Percentiles rank a stretch among this genome's conserved stretches.
Conservation (phyloP, 352 stramenopile genomes). For the Phytophthora macrochlamydospora region DNA sequence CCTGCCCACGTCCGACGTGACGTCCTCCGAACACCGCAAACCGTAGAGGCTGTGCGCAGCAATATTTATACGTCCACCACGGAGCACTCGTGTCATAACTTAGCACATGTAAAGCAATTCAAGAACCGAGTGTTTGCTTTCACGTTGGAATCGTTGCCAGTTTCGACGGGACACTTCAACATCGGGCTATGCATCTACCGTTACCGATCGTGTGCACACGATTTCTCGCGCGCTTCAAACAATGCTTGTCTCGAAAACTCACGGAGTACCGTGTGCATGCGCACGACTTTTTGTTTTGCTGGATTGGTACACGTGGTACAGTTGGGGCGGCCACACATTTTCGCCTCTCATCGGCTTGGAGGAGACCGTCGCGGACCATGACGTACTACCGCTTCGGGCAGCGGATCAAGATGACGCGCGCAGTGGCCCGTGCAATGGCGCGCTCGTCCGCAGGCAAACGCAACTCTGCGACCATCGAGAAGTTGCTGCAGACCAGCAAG, state of each 20-base stretch:
- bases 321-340: conserved; percentile 25
- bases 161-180: no score
- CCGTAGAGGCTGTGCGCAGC: conserved; percentile 4
- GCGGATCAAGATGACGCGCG: conserved; percentile 70
- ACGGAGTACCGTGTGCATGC: no score
- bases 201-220: no score
- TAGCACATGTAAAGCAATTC: background rate
- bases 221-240: no score
- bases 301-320: conserved; percentile 9
- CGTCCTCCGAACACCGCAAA: conserved; percentile 25
- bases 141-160: background rate
- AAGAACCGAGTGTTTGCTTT: background rate
- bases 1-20: conserved; percentile 14
- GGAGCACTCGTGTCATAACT: background rate
- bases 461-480: conserved; percentile 56
- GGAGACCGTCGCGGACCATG: conserved; percentile 35
- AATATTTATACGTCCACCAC: conserved; percentile 25
- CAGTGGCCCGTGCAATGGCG: conserved; percentile 62
- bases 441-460: conserved; percentile 55
- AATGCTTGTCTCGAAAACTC: no score
- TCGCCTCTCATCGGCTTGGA: background rate
- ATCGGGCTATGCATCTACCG: no score
- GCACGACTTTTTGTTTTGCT: no score
- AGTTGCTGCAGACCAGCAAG: conserved; percentile 66
- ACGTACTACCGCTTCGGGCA: conserved; percentile 73